These are phyloP conservation scores for Globisporangium spiculum DNA, from an alignment of 352 stramenopile species.

Conservation along the genomic window DNA sequence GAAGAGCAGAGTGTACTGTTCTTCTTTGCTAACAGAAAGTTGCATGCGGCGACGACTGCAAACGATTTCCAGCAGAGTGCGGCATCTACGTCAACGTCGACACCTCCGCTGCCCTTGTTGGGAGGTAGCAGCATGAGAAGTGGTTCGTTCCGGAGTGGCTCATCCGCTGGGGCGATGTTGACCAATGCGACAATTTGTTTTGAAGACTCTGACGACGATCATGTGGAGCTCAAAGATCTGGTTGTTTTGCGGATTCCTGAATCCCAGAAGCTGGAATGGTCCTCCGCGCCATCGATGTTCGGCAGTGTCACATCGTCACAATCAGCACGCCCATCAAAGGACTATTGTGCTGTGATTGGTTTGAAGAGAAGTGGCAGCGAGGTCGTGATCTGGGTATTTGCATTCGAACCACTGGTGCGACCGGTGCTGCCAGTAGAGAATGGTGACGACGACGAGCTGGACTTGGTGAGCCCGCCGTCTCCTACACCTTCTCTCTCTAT, in stretches of 20 bases:
- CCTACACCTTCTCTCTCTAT: slow-evolving; percentile 8
- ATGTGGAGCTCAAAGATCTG: slow-evolving; percentile 27
- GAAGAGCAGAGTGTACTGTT: slow-evolving; percentile 38
- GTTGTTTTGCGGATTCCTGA: slow-evolving; percentile 38
- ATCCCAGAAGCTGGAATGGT: slow-evolving; percentile 58
- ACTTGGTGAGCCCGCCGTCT: background rate
- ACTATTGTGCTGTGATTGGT: slow-evolving; percentile 62
- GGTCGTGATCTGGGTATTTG: slow-evolving; percentile 62
- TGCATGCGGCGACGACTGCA: slow-evolving; percentile 28
- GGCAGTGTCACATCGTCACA: slow-evolving; percentile 4
- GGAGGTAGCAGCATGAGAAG: slow-evolving; percentile 1
- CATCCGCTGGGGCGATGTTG: background rate
- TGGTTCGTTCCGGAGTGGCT: slow-evolving; percentile 7
- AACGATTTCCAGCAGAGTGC: slow-evolving; percentile 13
- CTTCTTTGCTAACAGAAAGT: slow-evolving; percentile 29
- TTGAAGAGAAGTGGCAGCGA: slow-evolving; percentile 32
- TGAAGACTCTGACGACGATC: slow-evolving; percentile 20
- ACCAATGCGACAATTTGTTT: slow-evolving; percentile 18
- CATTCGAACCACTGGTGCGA: slow-evolving; percentile 23
- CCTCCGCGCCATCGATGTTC: slow-evolving; percentile 35
- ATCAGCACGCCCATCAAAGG: slow-evolving; percentile 33
- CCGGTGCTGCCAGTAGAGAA: background rate
- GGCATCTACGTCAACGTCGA: background rate
- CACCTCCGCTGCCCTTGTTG: background rate
- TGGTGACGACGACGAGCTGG: slow-evolving; percentile 2